Evolutionary conservation across 371 early-diverging fungal species (phyloP).

Genomic region (Vittaforma corneae): DNA sequence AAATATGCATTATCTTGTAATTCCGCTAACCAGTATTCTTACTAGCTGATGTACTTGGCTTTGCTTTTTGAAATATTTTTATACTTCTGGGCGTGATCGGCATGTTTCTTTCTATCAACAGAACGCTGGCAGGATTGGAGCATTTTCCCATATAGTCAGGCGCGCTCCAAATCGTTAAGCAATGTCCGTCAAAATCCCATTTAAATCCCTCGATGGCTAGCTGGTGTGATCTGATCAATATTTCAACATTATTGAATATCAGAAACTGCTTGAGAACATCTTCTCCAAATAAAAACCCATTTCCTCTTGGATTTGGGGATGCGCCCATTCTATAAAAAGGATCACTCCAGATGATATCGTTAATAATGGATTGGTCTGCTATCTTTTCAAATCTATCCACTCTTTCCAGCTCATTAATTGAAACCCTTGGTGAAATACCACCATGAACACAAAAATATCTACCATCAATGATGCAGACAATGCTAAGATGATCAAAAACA

Average conservation of each 20-base stretch:
- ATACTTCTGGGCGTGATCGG: slow-evolving; percentile 22
- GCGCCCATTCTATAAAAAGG: slow-evolving; percentile 43
- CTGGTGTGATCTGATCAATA: slow-evolving; percentile 58
- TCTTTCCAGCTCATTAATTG: slow-evolving; percentile 48
- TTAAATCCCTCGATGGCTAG: slow-evolving; percentile 58
- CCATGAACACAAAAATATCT: slow-evolving; percentile 58
- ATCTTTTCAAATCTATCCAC: slow-evolving; percentile 48
- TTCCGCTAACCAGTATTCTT: no score
- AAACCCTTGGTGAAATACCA: slow-evolving; percentile 57
- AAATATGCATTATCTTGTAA: no score
- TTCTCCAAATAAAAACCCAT: slow-evolving; percentile 53
- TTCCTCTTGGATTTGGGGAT: slow-evolving; percentile 49
- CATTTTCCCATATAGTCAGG: slow-evolving; percentile 58
- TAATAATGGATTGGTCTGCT: slow-evolving; percentile 26
- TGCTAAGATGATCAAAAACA: slow-evolving; percentile 51
- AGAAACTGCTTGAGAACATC: slow-evolving; percentile 56
- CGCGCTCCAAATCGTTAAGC: slow-evolving; percentile 59
- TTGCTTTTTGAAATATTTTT: neutral
- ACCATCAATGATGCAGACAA: slow-evolving; percentile 54
- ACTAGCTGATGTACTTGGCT: no score
- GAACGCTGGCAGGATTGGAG: slow-evolving; percentile 55
- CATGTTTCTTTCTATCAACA: slow-evolving; percentile 43
- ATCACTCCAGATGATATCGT: slow-evolving; percentile 59
- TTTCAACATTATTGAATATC: slow-evolving; percentile 48
- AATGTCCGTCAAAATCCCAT: slow-evolving; percentile 53